These are phyloP conservation scores for Incumbomyces delicatus DNA, from an alignment of 2,329 filamentous ascomycete species.

Conservation along the genomic window DNA sequence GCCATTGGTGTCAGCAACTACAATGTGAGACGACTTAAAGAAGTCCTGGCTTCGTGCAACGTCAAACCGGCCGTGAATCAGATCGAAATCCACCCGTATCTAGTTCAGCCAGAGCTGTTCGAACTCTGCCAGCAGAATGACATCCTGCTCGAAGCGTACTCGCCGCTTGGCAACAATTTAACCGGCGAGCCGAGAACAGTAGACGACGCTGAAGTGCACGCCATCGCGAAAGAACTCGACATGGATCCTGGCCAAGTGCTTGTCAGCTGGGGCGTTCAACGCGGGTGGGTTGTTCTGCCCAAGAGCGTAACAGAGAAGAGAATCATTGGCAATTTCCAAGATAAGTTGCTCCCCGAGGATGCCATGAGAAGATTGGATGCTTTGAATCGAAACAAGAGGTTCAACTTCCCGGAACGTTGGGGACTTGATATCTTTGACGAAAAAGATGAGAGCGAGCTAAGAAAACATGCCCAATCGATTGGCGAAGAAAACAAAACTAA, in stretches of 20 bases:
- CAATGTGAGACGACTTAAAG: constrained; percentile 38
- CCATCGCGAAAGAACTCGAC: constrained; percentile 54
- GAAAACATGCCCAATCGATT: constrained; percentile 11
- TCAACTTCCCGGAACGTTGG: constrained; percentile 30
- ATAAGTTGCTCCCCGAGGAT: constrained; percentile 28
- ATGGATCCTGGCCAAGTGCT: constrained; percentile 48
- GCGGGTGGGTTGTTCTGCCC: constrained; percentile 45
- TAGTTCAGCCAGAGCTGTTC: constrained; percentile 41
- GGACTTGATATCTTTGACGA: constrained; percentile 31
- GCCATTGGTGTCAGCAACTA: constrained; percentile 48
- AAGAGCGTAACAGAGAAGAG: constrained; percentile 46
- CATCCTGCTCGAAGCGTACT: constrained; percentile 46
- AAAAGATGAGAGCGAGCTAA: constrained; percentile 25
- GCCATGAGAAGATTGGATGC: constrained; percentile 27
- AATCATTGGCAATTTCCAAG: constrained; percentile 41
- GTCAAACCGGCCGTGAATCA: constrained; percentile 43
- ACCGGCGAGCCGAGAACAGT: constrained; percentile 56
- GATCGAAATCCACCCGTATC: constrained; percentile 44
- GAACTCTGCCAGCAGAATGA: constrained; percentile 43
- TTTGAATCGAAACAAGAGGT: constrained; percentile 28
- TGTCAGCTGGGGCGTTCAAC: constrained; percentile 46
- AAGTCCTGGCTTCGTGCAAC: constrained; percentile 34
- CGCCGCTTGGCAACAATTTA: constrained; percentile 52
- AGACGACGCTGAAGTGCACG: constrained; percentile 52
- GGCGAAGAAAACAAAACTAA: constrained; percentile 14